These are phyloP conservation scores for Lactarius vividus DNA, from an alignment of 768 basidiomycete species.

Conservation along the genomic window DNA sequence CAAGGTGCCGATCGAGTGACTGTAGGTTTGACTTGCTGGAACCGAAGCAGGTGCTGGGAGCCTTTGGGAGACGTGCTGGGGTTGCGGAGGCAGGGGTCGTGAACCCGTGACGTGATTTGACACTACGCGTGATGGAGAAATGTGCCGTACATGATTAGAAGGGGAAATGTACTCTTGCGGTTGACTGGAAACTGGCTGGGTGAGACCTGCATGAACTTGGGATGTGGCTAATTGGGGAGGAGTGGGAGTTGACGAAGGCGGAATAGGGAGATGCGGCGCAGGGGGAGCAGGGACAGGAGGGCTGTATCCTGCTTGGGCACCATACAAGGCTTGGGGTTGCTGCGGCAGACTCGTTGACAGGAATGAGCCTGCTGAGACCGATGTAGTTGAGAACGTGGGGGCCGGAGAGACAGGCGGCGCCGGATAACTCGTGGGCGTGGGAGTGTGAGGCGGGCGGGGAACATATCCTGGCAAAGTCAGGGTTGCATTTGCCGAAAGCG, in stretches of 20 bases:
- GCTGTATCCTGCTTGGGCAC: conserved; percentile 20
- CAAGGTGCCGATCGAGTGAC: conserved; percentile 3
- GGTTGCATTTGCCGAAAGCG: conserved; percentile 29
- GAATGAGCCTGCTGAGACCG: conserved; percentile 15
- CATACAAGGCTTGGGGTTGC: conserved; percentile 11
- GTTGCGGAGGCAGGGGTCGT: conserved; percentile 28
- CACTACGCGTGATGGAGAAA: conserved; percentile 15
- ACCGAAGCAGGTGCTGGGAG: conserved; percentile 6
- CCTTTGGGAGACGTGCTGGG: conserved; percentile 16
- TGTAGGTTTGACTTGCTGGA: conserved; percentile 17
- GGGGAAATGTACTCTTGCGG: conserved; percentile 16
- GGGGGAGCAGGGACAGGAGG: conserved; percentile 29
- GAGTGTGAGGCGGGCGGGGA: conserved; percentile 26
- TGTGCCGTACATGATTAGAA: conserved; percentile 10
- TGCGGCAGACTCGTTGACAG: conserved; percentile 9
- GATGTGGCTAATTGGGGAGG: conserved; percentile 40
- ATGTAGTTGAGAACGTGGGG: conserved; percentile 8
- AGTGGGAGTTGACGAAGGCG: conserved; percentile 32
- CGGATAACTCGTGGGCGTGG: conserved; percentile 18
- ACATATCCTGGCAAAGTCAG: conserved; percentile 31
- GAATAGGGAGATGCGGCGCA: conserved; percentile 29
- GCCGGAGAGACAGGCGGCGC: conserved; percentile 25
- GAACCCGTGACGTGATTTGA: conserved; percentile 26
- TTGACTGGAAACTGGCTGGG: conserved; percentile 3
- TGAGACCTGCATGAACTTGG: conserved; percentile 13